Conservation (phyloP, 1,284 basidiomycete species). For the Microbotryum saponariae region DNA sequence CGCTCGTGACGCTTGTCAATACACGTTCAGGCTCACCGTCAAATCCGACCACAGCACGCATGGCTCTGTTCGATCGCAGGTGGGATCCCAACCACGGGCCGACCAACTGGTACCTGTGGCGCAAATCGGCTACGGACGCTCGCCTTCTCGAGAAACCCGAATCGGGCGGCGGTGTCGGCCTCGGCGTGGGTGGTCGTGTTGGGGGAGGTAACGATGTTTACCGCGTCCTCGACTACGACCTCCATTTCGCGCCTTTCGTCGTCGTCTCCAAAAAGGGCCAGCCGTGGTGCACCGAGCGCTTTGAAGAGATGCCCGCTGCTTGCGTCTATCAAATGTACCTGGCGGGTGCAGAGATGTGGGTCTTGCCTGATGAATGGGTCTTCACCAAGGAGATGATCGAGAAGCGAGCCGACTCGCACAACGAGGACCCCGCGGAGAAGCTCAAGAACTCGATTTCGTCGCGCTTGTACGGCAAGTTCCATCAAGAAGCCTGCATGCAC, state of each 20-base stretch:
- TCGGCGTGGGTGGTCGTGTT: slow-evolving; percentile 20
- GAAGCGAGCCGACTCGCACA: slow-evolving; percentile 17
- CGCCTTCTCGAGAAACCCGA: slow-evolving; percentile 18
- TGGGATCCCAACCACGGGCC: slow-evolving; percentile 37
- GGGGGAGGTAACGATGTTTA: slow-evolving; percentile 34
- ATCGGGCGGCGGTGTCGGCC: slow-evolving; percentile 25
- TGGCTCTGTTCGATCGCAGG: slow-evolving; percentile 34
- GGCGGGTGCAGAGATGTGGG: slow-evolving; percentile 37
- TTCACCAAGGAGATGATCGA: slow-evolving; percentile 36
- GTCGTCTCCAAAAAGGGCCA: slow-evolving; percentile 35
- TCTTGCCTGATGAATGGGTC: slow-evolving; percentile 38
- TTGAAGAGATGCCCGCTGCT: slow-evolving; percentile 35
- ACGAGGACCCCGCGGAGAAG: slow-evolving; percentile 33
- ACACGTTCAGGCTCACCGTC: slow-evolving; percentile 19
- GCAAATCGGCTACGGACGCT: slow-evolving; percentile 28
- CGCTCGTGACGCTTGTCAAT: slow-evolving; percentile 31
- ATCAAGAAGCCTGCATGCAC: slow-evolving; percentile 40
- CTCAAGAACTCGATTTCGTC: slow-evolving; percentile 37
- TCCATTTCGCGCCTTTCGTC: slow-evolving; percentile 37
- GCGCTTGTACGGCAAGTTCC: slow-evolving; percentile 38
- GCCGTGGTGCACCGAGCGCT: slow-evolving; percentile 40
- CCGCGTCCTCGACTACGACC: slow-evolving; percentile 36
- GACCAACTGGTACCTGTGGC: slow-evolving; percentile 36
- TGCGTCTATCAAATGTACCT: slow-evolving; percentile 40
- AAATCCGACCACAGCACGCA: slow-evolving; percentile 10